phyloP scores from a whole-genome alignment of 129 eudicot species.

The Flaveria brownii region DNA sequence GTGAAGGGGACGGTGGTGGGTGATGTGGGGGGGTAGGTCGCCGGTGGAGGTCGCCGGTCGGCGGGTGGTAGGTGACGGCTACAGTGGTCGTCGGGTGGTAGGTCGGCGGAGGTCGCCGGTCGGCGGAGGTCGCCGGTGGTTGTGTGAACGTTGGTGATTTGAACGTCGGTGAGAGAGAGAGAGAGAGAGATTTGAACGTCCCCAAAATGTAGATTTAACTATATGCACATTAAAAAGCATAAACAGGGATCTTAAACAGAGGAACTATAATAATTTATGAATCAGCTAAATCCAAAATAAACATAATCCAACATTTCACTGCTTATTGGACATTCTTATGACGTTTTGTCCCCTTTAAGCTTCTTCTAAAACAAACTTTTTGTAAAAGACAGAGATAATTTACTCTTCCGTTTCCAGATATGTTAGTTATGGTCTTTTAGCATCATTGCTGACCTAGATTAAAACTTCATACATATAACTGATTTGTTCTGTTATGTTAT shows the following conservation, averaged over 20 bases:
- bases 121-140: no score
- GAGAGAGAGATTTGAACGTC: no score
- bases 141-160: no score
- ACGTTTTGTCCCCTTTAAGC: background rate
- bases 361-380: background rate
- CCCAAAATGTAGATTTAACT: constrained; percentile 14
- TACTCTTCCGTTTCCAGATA: background rate
- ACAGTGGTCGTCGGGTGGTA: no score
- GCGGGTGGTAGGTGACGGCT: no score
- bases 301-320: background rate
- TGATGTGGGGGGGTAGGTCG: no score
- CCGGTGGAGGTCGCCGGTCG: no score
- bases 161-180: no score
- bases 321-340: background rate
- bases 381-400: background rate
- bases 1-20: no score
- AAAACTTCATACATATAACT: background rate
- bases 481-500: background rate
- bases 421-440: background rate
- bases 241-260: constrained; percentile 6
- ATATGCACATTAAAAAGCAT: constrained; percentile 15
- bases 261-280: constrained; percentile 13
- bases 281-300: constrained; percentile 3
- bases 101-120: no score
- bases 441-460: background rate